Base-by-base conservation (phyloP, 805 yeast genomes). In the Clavispora fructus region DNA sequence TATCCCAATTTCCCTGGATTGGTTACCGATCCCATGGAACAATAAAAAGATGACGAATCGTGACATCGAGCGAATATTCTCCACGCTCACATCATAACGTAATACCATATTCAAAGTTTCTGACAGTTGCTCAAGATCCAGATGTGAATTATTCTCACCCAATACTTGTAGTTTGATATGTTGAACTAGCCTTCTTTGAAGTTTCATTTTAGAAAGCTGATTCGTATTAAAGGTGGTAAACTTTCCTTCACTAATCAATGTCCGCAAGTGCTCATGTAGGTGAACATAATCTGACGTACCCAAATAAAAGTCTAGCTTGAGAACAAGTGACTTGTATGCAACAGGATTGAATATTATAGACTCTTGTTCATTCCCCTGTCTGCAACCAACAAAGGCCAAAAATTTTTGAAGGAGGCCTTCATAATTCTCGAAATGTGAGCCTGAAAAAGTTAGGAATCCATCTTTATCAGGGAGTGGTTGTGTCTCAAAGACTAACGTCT, bases 281-380 rank as follows among this genome's bases (percentile, higher is more conserved):
- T 74, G 76, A 41, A 78, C 67, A 43, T 82, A 69, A 35, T 78
- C 81, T 45, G 70, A 69, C 4, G 56, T 44, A 79, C 87, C 83
- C 17, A 79, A 66, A 45, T 80, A 85, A 50, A 85, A 73, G 50
- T 87, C 90, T 16, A 82, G 70, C 33, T 86, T 70, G 39, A 88
- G 59, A 1, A 69, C 47, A 16, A 71, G 49, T 37, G 71, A 63
- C 31, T 78, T 72, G 57, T 84, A 89, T 0, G 84, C 85, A 2
- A 64, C 48, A 0, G 77, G 71, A 52, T 85, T 82, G 7, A 68
- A 64, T 1, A 88, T 68, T 2, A 83, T 59, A 0, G 92, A 82
- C 7, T 80, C 79, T 30, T 67, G 63, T 0, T 31, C 17, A 26
- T 23, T 19, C 10, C 28, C 35, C 17, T 28, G 17, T 6, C 17